Conservation (phyloP, 768 basidiomycete genomes). For the Termitomyces heimii region DNA sequence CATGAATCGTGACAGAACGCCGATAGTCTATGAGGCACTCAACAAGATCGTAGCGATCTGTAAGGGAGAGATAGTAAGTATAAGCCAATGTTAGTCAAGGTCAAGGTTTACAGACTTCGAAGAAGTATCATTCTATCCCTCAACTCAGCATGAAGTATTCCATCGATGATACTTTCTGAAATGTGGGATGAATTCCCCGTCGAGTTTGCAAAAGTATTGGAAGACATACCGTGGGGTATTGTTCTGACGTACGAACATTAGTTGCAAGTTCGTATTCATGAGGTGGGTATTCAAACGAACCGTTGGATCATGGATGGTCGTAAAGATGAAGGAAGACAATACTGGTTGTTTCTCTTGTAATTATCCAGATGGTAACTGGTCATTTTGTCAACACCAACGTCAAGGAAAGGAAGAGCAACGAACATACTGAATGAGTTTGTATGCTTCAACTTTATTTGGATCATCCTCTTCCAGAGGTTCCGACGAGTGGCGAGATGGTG, state of each 20-base stretch:
- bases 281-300: conserved; percentile 25
- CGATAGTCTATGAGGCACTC: conserved; percentile 77
- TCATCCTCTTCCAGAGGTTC: conserved; percentile 60
- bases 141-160: conserved; percentile 82
- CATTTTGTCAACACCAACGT: not conserved
- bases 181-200: conserved; percentile 6
- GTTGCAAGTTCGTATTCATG: not conserved
- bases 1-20: conserved; percentile 67
- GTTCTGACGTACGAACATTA: conserved; percentile 38
- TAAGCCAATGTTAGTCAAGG: not conserved
- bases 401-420: not conserved
- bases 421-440: conserved; percentile 73
- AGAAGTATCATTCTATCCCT: conserved; percentile 88
- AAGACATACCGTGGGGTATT: conserved; percentile 69
- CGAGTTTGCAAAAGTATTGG: not conserved
- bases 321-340: conserved; percentile 84
- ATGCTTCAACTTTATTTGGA: conserved; percentile 71
- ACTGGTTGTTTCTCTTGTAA: conserved; percentile 77
- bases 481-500: conserved; percentile 19
- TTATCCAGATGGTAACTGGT: conserved; percentile 87
- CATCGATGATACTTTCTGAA: conserved; percentile 86
- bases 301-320: conserved; percentile 87
- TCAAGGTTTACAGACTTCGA: conserved; percentile 46
- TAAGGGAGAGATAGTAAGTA: not conserved
- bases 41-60: conserved; percentile 74